These are phyloP conservation scores for Poterioochromonas sp. DNA, from an alignment of 352 stramenopile genomes.

Conservation along the genomic window DNA sequence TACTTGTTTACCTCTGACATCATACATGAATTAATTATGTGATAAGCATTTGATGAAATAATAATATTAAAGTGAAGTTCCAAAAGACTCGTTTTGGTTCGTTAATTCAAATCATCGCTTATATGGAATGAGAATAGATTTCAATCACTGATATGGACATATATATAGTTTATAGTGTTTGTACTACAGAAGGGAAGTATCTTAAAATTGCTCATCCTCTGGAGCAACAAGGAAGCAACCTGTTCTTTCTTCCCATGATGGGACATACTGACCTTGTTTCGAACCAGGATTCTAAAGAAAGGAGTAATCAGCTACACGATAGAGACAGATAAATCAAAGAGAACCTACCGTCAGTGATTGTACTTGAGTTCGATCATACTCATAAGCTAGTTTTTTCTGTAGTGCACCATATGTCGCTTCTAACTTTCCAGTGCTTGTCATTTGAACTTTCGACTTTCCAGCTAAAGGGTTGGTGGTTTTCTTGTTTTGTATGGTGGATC, in stretches of 20 bases:
- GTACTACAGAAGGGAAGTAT: too few species aligned
- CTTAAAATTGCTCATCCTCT: slow-evolving; percentile 8
- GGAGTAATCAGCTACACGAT: slow-evolving; percentile 1
- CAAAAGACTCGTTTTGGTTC: too few species aligned
- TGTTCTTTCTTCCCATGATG: slow-evolving; percentile 13
- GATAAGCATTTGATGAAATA: not conserved
- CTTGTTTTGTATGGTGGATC: not conserved
- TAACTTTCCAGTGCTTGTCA: not conserved
- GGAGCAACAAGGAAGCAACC: not conserved
- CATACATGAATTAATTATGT: not conserved
- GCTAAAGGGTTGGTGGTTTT: not conserved
- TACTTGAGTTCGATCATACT: not conserved
- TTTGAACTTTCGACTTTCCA: not conserved
- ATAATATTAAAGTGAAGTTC: too few species aligned
- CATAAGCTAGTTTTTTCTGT: not conserved
- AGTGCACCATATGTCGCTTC: not conserved
- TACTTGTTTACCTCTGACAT: not conserved
- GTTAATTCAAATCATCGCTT: too few species aligned
- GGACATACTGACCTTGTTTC: not conserved
- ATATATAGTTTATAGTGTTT: too few species aligned
- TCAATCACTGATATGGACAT: too few species aligned
- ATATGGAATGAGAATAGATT: too few species aligned
- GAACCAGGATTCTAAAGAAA: not conserved
- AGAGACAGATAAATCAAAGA: not conserved
- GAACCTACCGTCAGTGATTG: not conserved